Conservation (phyloP, 2,329 filamentous ascomycete genomes). For the Rutstroemia sp. region DNA sequence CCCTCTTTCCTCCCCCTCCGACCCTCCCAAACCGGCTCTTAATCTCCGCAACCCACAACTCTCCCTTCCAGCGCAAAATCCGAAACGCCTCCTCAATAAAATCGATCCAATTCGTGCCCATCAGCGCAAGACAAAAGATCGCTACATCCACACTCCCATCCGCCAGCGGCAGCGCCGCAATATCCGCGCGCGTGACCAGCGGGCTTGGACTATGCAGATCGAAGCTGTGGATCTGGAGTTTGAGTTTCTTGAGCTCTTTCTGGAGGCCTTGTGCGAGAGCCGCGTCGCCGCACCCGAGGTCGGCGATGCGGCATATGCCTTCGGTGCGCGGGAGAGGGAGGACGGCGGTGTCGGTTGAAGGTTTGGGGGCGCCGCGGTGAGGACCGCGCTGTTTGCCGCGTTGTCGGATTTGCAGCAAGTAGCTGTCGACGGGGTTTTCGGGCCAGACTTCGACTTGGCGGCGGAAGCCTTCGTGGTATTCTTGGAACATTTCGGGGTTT, state of each 20-base stretch:
- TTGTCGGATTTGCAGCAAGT: conserved; percentile 62
- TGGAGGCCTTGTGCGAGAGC: conserved; percentile 66
- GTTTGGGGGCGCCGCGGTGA: conserved; percentile 13
- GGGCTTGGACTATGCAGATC: conserved; percentile 74
- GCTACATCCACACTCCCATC: conserved; percentile 76
- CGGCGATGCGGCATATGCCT: conserved; percentile 71
- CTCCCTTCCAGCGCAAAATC: conserved; percentile 84
- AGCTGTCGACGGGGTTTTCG: conserved; percentile 88
- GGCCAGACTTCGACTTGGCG: conserved; percentile 95
- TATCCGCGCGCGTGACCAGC: conserved; percentile 82
- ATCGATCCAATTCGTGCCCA: conserved; percentile 98
- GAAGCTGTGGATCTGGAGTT: conserved; percentile 72
- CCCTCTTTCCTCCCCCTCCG: conserved; percentile 35
- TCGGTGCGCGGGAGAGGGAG: conserved; percentile 59
- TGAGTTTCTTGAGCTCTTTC: conserved; percentile 55
- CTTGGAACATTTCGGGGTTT: conserved; percentile 86
- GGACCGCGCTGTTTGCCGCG: conserved; percentile 49
- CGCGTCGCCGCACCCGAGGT: conserved; percentile 90
- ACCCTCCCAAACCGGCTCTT: conserved; percentile 79
- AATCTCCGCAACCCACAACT: conserved; percentile 96
- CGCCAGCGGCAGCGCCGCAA: conserved; percentile 70
- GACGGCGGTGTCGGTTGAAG: conserved; percentile 3
- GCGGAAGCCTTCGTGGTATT: conserved; percentile 95
- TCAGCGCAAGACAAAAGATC: conserved; percentile 92
- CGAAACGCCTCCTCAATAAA: conserved; percentile 96